phyloP scores from a whole-genome alignment of 441 rosid species.

The Populus hybrid region DNA sequence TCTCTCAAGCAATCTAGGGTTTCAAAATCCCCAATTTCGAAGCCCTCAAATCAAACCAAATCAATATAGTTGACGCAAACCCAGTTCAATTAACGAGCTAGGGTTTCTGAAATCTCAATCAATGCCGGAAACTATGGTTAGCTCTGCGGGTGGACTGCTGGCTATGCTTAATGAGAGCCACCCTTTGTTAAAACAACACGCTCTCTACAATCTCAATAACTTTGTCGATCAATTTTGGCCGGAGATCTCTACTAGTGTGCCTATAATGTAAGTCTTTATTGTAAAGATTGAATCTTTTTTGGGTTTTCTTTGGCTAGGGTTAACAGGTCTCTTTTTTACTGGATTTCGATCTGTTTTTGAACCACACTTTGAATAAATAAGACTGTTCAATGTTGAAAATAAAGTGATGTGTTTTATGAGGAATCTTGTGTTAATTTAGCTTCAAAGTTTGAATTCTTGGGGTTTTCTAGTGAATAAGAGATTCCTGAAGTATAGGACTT shows the following conservation, averaged over 20 bases:
- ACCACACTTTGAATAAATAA: background rate
- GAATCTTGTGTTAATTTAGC: background rate
- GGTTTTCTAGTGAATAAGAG: background rate
- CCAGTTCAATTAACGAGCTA: background rate
- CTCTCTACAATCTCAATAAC: constrained; percentile 75
- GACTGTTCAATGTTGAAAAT: background rate
- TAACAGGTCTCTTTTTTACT: background rate
- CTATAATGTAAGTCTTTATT: constrained; percentile 60
- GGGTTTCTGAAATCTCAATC: background rate
- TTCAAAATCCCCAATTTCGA: background rate
- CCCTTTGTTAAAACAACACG: constrained; percentile 80
- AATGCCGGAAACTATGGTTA: constrained; percentile 57
- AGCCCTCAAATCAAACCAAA: background rate
- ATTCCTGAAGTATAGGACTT: background rate
- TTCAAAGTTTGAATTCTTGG: background rate
- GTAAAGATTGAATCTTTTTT: background rate
- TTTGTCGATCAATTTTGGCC: constrained; percentile 95
- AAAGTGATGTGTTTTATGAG: background rate
- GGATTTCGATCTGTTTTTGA: background rate
- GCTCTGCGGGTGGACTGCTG: constrained; percentile 85
- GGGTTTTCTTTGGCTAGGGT: background rate
- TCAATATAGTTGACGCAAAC: background rate
- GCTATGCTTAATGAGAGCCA: constrained; percentile 94
- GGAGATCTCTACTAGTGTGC: constrained; percentile 96
- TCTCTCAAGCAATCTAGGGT: background rate